Base-by-base conservation (phyloP, 768 basidiomycete species). In the Tulasnella sp. region DNA sequence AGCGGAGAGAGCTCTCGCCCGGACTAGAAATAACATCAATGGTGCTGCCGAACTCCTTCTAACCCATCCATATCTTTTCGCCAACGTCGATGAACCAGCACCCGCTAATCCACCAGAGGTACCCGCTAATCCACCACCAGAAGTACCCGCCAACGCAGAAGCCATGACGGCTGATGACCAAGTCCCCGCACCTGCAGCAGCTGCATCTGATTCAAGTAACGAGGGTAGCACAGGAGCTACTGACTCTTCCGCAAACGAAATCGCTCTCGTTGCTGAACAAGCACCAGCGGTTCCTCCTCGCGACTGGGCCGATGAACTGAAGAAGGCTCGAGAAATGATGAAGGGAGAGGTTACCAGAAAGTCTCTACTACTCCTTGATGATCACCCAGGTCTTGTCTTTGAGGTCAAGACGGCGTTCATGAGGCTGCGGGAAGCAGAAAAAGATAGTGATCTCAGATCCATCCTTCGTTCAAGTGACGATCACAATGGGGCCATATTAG, bases 41-140 rank as follows among this genome's bases (percentile, higher is more conserved):
- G 78, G 83, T 4, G 95, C 95, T 3, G 83, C 93, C 0, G 92
- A 98, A 58, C 69, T 85, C 3, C 72, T 99, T 1, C 69, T 99
- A 12, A 73, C 77, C 0, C 83, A 91, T 58, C 88, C 90, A 1
- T 83, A 81, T 60, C 77, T 81, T 2, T 71, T 86, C 35, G 4
- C 61, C 60, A 43, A 40, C 60, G 62, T 61, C 35, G 53, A 53
- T 9, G 57, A 52, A 4, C 49, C 51, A 2, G 42, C 57, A 5
- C 25, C 53, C 6, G 34, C 19, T 19, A 10, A 27, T 31, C 16
- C 19, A 28, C 32, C 25, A 25, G 31, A 32, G 22, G 51, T 34
- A 6, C 41, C 15, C 13, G 45, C 27, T 28, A 15, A 16, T 27
- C 42, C 27, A 4, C 13, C 10, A 24, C 33, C 37, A 10, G 56